Percentiles rank a stretch among this genome's conserved stretches.
phyloP scores from a whole-genome alignment of 2,329 filamentous ascomycete species.

The Diplodia sapinea region DNA sequence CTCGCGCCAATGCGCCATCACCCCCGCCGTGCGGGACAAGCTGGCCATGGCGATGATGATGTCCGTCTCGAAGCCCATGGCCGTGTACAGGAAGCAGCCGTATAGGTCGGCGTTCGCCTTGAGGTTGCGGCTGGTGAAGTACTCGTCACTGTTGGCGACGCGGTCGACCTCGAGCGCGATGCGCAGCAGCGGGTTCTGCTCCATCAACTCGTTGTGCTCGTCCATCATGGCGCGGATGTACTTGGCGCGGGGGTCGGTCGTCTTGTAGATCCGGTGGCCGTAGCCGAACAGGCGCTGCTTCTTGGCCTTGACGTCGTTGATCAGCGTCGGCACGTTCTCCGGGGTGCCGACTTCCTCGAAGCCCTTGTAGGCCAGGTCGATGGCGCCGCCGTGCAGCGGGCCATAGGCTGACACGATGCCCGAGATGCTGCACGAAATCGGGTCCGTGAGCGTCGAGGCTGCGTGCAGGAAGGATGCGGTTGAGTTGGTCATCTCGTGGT shows the following conservation, averaged over 20 bases:
- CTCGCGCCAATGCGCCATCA: slow-evolving; percentile 23
- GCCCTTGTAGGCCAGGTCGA: slow-evolving; percentile 62
- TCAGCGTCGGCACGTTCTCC: slow-evolving; percentile 58
- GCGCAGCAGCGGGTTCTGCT: slow-evolving; percentile 44
- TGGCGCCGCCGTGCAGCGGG: slow-evolving; percentile 64
- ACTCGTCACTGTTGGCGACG: slow-evolving; percentile 45
- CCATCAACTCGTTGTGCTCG: slow-evolving; percentile 38
- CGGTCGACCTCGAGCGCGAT: slow-evolving; percentile 50
- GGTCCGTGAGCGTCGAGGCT: slow-evolving; percentile 62
- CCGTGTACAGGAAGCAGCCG: slow-evolving; percentile 52
- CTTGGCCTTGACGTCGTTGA: slow-evolving; percentile 57
- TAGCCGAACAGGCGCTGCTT: slow-evolving; percentile 62
- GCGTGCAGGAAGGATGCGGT: slow-evolving; percentile 63
- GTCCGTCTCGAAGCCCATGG: slow-evolving; percentile 36
- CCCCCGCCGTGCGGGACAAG: neutral
- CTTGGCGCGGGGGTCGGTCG: slow-evolving; percentile 59
- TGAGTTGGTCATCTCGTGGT: slow-evolving; percentile 65
- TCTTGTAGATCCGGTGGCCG: slow-evolving; percentile 62
- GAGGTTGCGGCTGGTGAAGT: slow-evolving; percentile 47
- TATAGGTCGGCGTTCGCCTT: slow-evolving; percentile 56
- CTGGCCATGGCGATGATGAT: slow-evolving; percentile 14
- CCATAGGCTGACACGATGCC: slow-evolving; percentile 62
- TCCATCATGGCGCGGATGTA: slow-evolving; percentile 59
- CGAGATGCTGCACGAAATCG: slow-evolving; percentile 59
- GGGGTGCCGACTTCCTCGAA: slow-evolving; percentile 60